Base-by-base conservation (phyloP, 352 stramenopile genomes). In the Phytophthora nicotianae region DNA sequence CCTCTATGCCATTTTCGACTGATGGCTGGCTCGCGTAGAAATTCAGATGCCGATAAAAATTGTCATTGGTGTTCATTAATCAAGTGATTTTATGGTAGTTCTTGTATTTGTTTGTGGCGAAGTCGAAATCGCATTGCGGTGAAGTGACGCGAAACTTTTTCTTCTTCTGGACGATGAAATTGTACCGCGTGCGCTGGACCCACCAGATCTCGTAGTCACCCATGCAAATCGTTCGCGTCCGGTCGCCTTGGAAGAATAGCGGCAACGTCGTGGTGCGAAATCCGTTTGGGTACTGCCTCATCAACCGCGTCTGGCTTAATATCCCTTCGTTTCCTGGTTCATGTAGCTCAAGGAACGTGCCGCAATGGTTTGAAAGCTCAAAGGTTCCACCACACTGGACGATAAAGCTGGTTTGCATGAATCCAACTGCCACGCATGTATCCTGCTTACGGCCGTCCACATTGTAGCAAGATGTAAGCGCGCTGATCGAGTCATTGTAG, bases 191-290 rank as follows among this genome's bases (percentile, higher is more conserved):
- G 52, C 88, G 86, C 49, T 89, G 75, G 6, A 95, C 88, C 88
- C 88, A 96, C 87, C 88, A 96, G 51, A 96, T 83, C 52, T 95
- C 86, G 60, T 95, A 95, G 55, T 75, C 70, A 4, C 86, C 84
- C 19, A 68, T 69, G 56, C 86, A 95, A 50, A 95, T 74, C 7
- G 81, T 92, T 9, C 81, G 76, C 4, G 48, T 71, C 13, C 59
- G 65, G 49, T 95, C 81, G 1, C 87, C 88, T 40, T 67, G 58
- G 55, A 84, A 92, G 50, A 92, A 87, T 2, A 95, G 59, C 16
- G 81, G 83, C 41, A 94, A 37, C 0, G 83, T 91, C 26, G 83
- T 94, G 14, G 81, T 90, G 23, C 84, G 79, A 50, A 93, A 95
- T 0, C 83, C 80, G 50, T 65, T 90, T 27, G 79, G 71, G 59